These are phyloP conservation scores for Mortierella sp. DNA, from an alignment of 371 early-diverging fungal genomes.

Conservation along the genomic window DNA sequence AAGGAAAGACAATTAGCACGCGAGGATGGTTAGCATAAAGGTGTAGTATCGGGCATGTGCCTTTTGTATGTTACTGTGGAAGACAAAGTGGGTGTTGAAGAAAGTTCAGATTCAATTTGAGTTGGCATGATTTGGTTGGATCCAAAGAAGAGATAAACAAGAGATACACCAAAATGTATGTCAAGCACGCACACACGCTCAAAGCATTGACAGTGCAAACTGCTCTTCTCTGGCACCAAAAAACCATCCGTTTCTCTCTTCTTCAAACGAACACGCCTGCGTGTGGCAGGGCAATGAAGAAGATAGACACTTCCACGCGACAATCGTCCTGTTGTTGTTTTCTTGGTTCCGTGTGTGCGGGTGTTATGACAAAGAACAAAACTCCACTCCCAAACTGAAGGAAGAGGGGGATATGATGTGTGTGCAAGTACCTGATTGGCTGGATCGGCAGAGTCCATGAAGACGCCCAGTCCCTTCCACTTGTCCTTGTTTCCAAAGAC, in stretches of 20 bases:
- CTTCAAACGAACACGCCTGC: too few species aligned
- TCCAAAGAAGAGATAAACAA: neutral
- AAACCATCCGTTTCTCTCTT: neutral
- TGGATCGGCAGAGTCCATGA: constrained; percentile 79
- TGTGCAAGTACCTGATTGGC: constrained; percentile 59
- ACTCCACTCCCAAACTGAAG: neutral
- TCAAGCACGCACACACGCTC: neutral
- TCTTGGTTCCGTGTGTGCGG: neutral
- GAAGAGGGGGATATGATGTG: neutral
- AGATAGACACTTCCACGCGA: neutral
- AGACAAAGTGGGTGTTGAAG: neutral
- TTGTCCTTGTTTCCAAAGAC: constrained; percentile 79
- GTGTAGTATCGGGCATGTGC: neutral
- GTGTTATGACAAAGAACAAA: neutral
- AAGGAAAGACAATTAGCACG: neutral
- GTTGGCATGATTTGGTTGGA: constrained; percentile 8
- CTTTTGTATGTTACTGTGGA: neutral
- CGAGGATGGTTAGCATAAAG: neutral
- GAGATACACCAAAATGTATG: too few species aligned
- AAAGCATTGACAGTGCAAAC: neutral
- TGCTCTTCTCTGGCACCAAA: neutral
- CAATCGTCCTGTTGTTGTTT: neutral
- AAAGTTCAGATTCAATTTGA: neutral
- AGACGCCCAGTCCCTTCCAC: constrained; percentile 80
- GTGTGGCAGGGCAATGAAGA: too few species aligned